phyloP scores from a whole-genome alignment of 106 monocot species.

The Chionographis japonica region DNA sequence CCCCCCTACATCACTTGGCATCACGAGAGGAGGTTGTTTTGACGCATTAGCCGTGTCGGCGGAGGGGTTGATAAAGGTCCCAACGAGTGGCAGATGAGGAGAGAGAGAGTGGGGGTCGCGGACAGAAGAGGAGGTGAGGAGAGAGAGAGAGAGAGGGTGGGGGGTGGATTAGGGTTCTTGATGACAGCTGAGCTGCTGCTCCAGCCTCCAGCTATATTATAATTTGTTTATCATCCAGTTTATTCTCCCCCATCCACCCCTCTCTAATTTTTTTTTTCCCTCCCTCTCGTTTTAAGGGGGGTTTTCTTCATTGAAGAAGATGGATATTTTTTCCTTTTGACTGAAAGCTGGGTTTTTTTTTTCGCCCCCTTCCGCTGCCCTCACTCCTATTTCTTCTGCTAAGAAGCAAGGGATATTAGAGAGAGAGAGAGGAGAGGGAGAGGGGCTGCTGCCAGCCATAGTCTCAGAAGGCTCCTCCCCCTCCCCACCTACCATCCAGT shows the following conservation, averaged over 20 bases:
- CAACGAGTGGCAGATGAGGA: slow-evolving; percentile 4
- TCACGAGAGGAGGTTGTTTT: background rate
- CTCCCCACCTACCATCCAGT: background rate
- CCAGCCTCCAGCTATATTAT: background rate
- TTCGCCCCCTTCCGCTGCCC: too few relatives aligned
- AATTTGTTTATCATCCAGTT: background rate
- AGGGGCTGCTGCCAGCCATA: background rate
- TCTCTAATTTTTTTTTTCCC: background rate
- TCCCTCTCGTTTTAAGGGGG: background rate
- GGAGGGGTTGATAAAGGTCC: slow-evolving; percentile 10
- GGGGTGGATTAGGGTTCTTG: background rate
- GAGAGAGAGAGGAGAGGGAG: background rate
- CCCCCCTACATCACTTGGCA: too few relatives aligned
- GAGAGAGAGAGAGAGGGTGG: slow-evolving; percentile 1
- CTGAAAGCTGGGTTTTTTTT: slow-evolving; percentile 1
- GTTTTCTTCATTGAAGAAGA: background rate
- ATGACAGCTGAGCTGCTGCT: background rate
- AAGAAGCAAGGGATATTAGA: slow-evolving; percentile 28
- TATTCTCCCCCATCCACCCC: background rate
- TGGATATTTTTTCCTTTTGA: background rate
- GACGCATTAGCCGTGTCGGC: slow-evolving; percentile 12
- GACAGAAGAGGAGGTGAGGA: slow-evolving; percentile 1
- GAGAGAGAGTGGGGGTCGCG: background rate
- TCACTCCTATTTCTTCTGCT: background rate
- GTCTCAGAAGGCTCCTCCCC: background rate